Evolutionary conservation across 768 basidiomycete genomes (phyloP).

Genomic region (Amanita rubescens): DNA sequence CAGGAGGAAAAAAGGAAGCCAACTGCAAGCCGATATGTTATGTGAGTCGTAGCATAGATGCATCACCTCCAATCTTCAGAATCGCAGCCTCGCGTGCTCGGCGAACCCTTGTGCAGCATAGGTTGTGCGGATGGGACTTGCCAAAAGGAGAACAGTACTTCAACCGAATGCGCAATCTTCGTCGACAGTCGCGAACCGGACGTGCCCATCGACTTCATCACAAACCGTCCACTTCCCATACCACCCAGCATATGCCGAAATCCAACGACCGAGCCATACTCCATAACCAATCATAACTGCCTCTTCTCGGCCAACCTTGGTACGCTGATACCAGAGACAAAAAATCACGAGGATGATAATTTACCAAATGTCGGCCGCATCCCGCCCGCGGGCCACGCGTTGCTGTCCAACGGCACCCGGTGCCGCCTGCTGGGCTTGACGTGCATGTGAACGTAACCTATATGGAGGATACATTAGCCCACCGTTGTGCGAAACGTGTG

Average conservation of each 20-base stretch:
- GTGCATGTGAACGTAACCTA: constrained; percentile 85
- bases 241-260: constrained; percentile 6
- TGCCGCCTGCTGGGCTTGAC: constrained; percentile 64
- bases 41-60: constrained; percentile 14
- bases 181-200: constrained; percentile 28
- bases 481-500: constrained; percentile 10
- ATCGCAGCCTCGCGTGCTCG: constrained; percentile 1
- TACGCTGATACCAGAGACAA: constrained; percentile 32
- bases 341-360: constrained; percentile 20
- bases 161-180: constrained; percentile 20
- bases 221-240: constrained; percentile 4
- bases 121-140: constrained; percentile 5
- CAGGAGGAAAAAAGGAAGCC: constrained; percentile 29
- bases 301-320: constrained; percentile 39
- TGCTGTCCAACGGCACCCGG: constrained; percentile 43
- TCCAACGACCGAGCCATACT: constrained; percentile 24
- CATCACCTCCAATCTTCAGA: constrained; percentile 13
- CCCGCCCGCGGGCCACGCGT: constrained; percentile 37
- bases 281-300: constrained; percentile 38
- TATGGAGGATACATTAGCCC: constrained; percentile 11
- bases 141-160: constrained; percentile 1
- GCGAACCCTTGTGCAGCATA: constrained; percentile 10
- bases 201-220: constrained; percentile 24
- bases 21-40: constrained; percentile 22
- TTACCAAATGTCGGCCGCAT: constrained; percentile 54